phyloP scores from a whole-genome alignment of 1,284 basidiomycete species.

The Leucocoprinus gongylophorus region DNA sequence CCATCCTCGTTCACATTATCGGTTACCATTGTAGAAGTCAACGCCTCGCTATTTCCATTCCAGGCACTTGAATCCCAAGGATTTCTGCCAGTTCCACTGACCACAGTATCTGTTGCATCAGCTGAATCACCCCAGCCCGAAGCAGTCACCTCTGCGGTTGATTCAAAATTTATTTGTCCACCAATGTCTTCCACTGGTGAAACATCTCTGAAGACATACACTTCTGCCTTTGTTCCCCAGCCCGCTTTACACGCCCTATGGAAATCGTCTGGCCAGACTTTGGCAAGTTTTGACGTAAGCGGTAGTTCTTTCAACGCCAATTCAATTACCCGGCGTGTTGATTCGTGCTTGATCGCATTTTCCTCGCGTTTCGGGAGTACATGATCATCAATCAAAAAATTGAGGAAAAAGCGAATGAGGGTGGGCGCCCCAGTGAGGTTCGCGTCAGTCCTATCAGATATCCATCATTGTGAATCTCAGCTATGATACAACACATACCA shows the following conservation, averaged over 20 bases:
- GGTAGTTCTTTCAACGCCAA: conserved; percentile 51
- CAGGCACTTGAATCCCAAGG: not conserved
- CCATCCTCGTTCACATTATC: conserved; percentile 2
- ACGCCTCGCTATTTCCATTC: not conserved
- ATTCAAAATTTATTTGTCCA: not conserved
- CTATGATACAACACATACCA: conserved; percentile 36
- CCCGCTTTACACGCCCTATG: conserved; percentile 38
- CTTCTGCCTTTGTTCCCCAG: conserved; percentile 38
- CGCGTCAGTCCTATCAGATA: conserved; percentile 33
- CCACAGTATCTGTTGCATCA: not conserved
- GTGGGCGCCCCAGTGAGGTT: conserved; percentile 43
- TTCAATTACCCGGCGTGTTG: conserved; percentile 28
- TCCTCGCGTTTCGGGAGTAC: conserved; percentile 41
- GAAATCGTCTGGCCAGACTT: conserved; percentile 46
- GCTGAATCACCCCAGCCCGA: conserved; percentile 3
- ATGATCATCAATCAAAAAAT: conserved; percentile 53
- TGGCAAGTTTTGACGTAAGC: conserved; percentile 41
- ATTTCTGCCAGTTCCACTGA: not conserved
- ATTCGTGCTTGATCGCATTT: conserved; percentile 11
- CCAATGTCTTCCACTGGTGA: not conserved
- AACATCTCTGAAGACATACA: conserved; percentile 13
- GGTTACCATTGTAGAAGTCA: not conserved
- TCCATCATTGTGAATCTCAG: not conserved
- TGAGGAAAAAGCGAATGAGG: conserved; percentile 51
- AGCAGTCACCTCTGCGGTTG: not conserved